phyloP scores from a whole-genome alignment of 176 grass and related monocot genomes.

The Avena insularis region DNA sequence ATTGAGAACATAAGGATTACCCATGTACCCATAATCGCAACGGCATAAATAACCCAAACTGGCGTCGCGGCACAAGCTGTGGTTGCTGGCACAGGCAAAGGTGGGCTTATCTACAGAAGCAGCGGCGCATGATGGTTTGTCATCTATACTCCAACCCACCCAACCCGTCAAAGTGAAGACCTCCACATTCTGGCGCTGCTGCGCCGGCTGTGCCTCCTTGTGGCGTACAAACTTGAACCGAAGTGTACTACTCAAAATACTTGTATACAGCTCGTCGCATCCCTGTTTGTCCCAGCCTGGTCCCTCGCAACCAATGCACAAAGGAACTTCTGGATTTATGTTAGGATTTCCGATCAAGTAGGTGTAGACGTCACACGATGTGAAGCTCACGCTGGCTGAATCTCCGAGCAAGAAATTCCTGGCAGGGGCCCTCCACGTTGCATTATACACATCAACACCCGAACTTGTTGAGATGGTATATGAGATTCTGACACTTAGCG shows the following conservation, averaged over 20 bases:
- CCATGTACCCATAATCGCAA: neutral
- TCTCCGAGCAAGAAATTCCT: neutral
- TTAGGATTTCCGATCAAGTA: neutral
- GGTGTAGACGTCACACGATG: neutral
- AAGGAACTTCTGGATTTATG: neutral
- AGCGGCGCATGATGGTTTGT: neutral
- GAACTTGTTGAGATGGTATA: neutral
- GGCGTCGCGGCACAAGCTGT: neutral
- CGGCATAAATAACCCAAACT: neutral
- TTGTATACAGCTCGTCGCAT: neutral
- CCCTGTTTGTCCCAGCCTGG: neutral
- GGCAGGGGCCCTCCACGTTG: neutral
- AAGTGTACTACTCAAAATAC: neutral
- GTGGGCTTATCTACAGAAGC: neutral
- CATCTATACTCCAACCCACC: neutral
- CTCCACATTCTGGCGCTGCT: neutral
- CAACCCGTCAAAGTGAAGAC: neutral
- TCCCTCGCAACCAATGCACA: neutral
- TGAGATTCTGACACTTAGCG: neutral
- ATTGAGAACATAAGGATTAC: neutral
- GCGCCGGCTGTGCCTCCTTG: neutral
- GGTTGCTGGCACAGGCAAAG: neutral
- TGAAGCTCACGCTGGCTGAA: accelerated
- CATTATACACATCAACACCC: neutral
- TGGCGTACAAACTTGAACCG: neutral